phyloP scores from a whole-genome alignment of 2,329 filamentous ascomycete genomes.

The Trichoderma koningii region DNA sequence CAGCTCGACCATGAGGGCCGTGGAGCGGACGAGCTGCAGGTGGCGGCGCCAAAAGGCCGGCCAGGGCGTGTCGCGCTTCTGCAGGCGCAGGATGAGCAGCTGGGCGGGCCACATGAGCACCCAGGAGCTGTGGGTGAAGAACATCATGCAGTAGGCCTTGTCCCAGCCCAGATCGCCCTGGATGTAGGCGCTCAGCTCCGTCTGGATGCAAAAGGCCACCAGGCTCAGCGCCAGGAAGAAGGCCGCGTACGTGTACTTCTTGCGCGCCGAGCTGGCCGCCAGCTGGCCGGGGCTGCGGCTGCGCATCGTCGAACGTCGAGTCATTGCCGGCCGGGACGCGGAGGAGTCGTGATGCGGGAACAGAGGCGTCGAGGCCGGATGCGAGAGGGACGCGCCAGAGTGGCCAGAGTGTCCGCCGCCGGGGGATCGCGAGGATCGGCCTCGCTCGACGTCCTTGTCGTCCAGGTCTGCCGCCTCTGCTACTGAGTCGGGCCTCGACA shows the following conservation, averaged over 20 bases:
- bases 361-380: slow-evolving; percentile 27
- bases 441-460: slow-evolving; percentile 26
- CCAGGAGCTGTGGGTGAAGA: slow-evolving; percentile 96
- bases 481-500: slow-evolving; percentile 39
- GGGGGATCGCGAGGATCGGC: slow-evolving; percentile 23
- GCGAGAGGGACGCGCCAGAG: slow-evolving; percentile 26
- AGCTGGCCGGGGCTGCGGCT: slow-evolving; percentile 69
- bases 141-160: slow-evolving; percentile 99
- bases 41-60: slow-evolving; percentile 76
- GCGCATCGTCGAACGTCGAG: slow-evolving; percentile 66
- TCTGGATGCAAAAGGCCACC: slow-evolving; percentile 88
- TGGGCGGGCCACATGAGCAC: slow-evolving; percentile 83
- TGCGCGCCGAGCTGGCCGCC: slow-evolving; percentile 57
- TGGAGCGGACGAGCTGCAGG: slow-evolving; percentile 53
- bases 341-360: slow-evolving; percentile 30
- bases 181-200: slow-evolving; percentile 92
- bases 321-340: slow-evolving; percentile 36
- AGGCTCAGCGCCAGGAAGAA: slow-evolving; percentile 82
- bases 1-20: slow-evolving; percentile 79
- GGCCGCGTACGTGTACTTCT: slow-evolving; percentile 83
- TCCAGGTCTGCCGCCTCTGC: slow-evolving; percentile 34
- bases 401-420: slow-evolving; percentile 27
- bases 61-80: slow-evolving; percentile 80
- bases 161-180: slow-evolving; percentile 91
- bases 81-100: slow-evolving; percentile 75